Base-by-base conservation (phyloP, 495 filamentous ascomycete species). In the Aspergillus sclerotiicarbonarius region DNA sequence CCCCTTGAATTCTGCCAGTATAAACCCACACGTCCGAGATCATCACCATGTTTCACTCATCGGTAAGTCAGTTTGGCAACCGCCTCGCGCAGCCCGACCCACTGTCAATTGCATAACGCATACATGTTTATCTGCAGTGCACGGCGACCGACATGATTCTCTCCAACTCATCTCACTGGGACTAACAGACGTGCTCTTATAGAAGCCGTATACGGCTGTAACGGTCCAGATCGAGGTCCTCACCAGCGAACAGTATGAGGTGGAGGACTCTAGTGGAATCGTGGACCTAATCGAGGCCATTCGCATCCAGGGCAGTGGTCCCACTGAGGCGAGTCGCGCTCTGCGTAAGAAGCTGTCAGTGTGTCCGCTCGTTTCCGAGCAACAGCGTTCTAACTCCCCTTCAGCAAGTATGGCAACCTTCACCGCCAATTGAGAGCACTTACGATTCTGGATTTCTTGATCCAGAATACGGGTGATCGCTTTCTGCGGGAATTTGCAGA, bases 271-370 rank as follows among this genome's bases (percentile, higher is more conserved):
- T 32, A 86, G 90, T 61, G 95, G 95, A 13, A 90, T 99, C 52
- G 87, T 91, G 44, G 93, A 98, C 67, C 83, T 99, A 21, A 87
- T 98, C 59, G 95, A 99, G 72, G 90, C 91, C 49, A 86, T 99
- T 61, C 87, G 89, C 58, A 86, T 99, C 51, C 95, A 98, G 72
- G 82, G 82, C 47, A 88, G 88, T 18, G 95, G 95, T 2, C 92
- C 95, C 1, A 84, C 84, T 7, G 95, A 99, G 76, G 92, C 92
- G 51, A 90, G 91, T 59, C 84, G 95, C 69, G 93, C 95, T 19
- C 83, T 98, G 63, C 84, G 95, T 48, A 99, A 98, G 85, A 98
- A 99, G 78, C 83, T 99, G 82, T 91, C 68, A 71, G 88, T 72
- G 33, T 18, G 30, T 48, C 21, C 18, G 7, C 25, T 29, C 37